Evolutionary conservation across 768 basidiomycete genomes (phyloP).

Genomic region (Suillus weaverae): DNA sequence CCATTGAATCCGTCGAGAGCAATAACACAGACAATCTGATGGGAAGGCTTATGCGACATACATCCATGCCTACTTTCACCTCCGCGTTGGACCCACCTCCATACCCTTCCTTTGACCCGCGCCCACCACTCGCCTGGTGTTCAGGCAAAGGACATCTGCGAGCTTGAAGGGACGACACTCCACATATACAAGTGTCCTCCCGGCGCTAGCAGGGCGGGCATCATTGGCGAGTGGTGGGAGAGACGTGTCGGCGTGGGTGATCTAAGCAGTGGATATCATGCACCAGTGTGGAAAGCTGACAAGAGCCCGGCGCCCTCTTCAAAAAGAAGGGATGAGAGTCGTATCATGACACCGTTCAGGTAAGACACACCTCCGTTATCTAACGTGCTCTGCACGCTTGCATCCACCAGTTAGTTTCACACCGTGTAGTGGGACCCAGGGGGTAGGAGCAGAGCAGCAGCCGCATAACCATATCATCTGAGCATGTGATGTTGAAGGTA

Average conservation of each 20-base stretch:
- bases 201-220: slow-evolving; percentile 45
- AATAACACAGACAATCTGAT: slow-evolving; percentile 28
- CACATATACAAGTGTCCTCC: slow-evolving; percentile 64
- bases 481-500: too few species aligned
- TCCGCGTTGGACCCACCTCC: slow-evolving; percentile 64
- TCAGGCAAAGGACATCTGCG: slow-evolving; percentile 85
- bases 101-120: slow-evolving; percentile 52
- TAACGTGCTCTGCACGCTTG: too few species aligned
- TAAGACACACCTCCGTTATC: too few species aligned
- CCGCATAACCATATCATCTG: too few species aligned
- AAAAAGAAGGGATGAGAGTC: slow-evolving; percentile 23
- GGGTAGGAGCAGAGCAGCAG: too few species aligned
- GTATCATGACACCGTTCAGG: too few species aligned
- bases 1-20: slow-evolving; percentile 20
- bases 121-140: slow-evolving; percentile 60
- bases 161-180: slow-evolving; percentile 90
- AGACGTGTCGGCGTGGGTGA: slow-evolving; percentile 73
- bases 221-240: slow-evolving; percentile 78
- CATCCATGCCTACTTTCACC: slow-evolving; percentile 71
- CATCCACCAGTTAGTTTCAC: too few species aligned
- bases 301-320: slow-evolving; percentile 19
- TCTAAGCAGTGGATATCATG: slow-evolving; percentile 34
- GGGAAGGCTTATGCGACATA: slow-evolving; percentile 51
- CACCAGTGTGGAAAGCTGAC: slow-evolving; percentile 25
- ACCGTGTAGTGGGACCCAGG: too few species aligned